Percentiles rank a stretch among this genome's conserved stretches.
phyloP scores from a whole-genome alignment of 129 eudicot species.

The Flaveria robusta region DNA sequence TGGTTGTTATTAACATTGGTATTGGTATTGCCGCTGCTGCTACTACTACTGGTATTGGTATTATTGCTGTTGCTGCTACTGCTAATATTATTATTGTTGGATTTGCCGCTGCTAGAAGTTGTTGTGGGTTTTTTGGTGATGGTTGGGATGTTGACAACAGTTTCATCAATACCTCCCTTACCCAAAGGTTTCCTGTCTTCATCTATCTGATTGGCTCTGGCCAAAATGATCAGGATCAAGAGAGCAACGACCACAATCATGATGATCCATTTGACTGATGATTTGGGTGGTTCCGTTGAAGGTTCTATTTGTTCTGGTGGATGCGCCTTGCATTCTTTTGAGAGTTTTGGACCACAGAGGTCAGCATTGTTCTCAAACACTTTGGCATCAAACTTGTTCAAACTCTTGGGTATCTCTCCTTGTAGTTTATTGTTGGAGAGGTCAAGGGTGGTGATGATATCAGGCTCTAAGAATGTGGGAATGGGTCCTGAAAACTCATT shows the following conservation, averaged over 20 bases:
- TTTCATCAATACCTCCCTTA: constrained; percentile 51
- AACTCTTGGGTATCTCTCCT: constrained; percentile 59
- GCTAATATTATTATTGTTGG: not conserved
- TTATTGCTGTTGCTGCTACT: not conserved
- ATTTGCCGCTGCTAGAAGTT: not conserved
- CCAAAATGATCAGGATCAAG: constrained; percentile 41
- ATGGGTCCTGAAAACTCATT: constrained; percentile 65
- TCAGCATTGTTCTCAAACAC: constrained; percentile 55
- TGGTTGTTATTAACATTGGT: not conserved
- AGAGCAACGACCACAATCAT: constrained; percentile 47
- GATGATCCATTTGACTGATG: constrained; percentile 44
- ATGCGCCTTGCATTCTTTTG: constrained; percentile 37
- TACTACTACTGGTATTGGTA: not conserved
- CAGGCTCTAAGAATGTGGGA: constrained; percentile 42
- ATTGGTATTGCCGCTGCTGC: not conserved
- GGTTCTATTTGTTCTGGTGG: not conserved
- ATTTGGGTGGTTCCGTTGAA: not conserved
- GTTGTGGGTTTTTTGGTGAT: constrained; percentile 17
- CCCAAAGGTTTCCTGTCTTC: constrained; percentile 34
- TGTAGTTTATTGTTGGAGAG: constrained; percentile 58
- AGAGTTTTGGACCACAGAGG: constrained; percentile 52
- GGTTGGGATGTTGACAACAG: constrained; percentile 41
- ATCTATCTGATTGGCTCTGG: constrained; percentile 34
- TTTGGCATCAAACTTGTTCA: constrained; percentile 45
- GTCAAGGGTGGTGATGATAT: constrained; percentile 41